phyloP scores from a whole-genome alignment of 208 protist genomes.

The Trypanosoma boissoni region DNA sequence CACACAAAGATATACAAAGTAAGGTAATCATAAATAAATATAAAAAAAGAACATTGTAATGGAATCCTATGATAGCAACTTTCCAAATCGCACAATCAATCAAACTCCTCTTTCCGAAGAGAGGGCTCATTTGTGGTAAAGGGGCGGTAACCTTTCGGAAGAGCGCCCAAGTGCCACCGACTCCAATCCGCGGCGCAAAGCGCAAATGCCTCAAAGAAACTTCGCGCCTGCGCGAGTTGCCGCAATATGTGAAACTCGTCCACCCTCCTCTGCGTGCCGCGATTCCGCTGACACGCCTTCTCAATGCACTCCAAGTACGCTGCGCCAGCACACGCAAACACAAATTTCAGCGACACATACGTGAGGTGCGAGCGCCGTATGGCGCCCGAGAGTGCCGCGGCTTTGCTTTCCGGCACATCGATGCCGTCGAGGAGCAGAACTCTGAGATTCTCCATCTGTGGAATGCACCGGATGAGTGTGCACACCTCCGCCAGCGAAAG shows the following conservation, averaged over 20 bases:
- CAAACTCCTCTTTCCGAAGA: slow-evolving; percentile 4
- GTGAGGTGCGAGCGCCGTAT: slow-evolving; percentile 42
- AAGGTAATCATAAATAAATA: no score
- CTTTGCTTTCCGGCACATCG: slow-evolving; percentile 36
- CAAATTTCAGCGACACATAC: slow-evolving; percentile 41
- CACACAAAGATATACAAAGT: no score
- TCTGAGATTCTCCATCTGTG: slow-evolving; percentile 37
- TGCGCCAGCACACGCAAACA: slow-evolving; percentile 22
- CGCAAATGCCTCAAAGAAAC: slow-evolving; percentile 47
- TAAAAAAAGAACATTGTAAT: no score
- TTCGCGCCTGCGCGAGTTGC: slow-evolving; percentile 9
- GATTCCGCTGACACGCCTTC: slow-evolving; percentile 22
- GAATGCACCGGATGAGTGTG: slow-evolving; percentile 60
- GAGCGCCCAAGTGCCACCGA: slow-evolving; percentile 6
- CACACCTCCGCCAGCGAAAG: slow-evolving; percentile 47
- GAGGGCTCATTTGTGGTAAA: slow-evolving; percentile 80
- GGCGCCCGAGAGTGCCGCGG: slow-evolving; percentile 37
- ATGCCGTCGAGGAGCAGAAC: slow-evolving; percentile 71
- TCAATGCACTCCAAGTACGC: slow-evolving; percentile 27
- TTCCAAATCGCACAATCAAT: not conserved
- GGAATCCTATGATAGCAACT: no score
- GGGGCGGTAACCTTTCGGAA: slow-evolving; percentile 48
- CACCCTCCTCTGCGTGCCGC: not conserved
- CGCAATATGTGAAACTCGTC: not conserved
- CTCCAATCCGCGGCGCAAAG: not conserved